These are phyloP conservation scores for Massarina eburnea DNA, from an alignment of 2,329 filamentous ascomycete species.

Conservation along the genomic window DNA sequence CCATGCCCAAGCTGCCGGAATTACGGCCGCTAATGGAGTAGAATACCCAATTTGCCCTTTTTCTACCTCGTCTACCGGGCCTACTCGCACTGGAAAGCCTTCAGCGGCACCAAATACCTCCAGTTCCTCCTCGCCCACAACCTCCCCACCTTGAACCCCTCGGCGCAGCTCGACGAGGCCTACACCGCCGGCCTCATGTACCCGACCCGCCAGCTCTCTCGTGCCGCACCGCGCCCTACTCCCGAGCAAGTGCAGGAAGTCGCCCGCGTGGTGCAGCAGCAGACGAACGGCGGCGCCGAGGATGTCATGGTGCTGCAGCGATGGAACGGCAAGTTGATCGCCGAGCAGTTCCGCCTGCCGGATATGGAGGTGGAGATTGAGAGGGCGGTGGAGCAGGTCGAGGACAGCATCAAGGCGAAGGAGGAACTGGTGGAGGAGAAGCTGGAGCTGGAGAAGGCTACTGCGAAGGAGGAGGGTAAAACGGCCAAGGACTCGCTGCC, in stretches of 20 bases:
- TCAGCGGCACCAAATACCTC: constrained; percentile 81
- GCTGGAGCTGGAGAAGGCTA: constrained; percentile 38
- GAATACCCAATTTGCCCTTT: constrained; percentile 91
- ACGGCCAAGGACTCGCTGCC: constrained; percentile 34
- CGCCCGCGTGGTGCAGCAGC: constrained; percentile 40
- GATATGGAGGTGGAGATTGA: constrained; percentile 58
- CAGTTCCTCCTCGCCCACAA: constrained; percentile 77
- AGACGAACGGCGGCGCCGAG: constrained; percentile 44
- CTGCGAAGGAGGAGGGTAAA: constrained; percentile 22
- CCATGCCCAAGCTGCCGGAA: neutral
- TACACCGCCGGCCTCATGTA: constrained; percentile 62
- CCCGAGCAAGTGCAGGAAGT: constrained; percentile 43
- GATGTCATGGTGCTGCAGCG: constrained; percentile 53
- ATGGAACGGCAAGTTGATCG: constrained; percentile 56
- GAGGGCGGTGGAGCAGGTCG: constrained; percentile 54
- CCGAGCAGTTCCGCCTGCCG: constrained; percentile 51
- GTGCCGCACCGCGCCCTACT: constrained; percentile 41
- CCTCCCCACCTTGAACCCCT: constrained; percentile 67
- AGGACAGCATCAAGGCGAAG: constrained; percentile 46
- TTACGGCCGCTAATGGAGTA: constrained; percentile 39
- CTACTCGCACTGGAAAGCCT: constrained; percentile 60
- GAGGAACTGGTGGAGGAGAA: constrained; percentile 41
- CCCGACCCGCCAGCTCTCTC: constrained; percentile 43
- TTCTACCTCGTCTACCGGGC: constrained; percentile 92
- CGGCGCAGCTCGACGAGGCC: constrained; percentile 69